Percentiles rank a stretch among this genome's conserved stretches.
Evolutionary conservation across 352 stramenopile genomes (phyloP).

Genomic region (Aphanomyces astaci): DNA sequence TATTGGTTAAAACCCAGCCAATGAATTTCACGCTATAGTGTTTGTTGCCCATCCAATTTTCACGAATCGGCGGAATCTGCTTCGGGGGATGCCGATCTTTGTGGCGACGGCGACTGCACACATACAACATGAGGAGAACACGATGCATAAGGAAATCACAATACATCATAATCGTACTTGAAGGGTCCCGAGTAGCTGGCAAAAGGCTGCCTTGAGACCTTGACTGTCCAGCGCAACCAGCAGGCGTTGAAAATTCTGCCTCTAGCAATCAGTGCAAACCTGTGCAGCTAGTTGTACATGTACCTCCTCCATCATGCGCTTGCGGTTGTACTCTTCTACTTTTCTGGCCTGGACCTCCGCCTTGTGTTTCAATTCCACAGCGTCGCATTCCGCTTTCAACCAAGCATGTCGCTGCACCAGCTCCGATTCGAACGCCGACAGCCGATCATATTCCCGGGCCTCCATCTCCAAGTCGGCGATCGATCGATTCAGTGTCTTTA

Average conservation of each 20-base stretch:
- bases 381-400: not conserved
- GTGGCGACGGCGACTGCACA: not conserved
- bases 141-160: not conserved
- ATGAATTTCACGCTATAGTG: not conserved
- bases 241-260: not conserved
- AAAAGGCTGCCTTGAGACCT: not conserved
- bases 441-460: not conserved
- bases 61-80: not conserved
- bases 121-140: no score
- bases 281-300: no score
- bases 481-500: not conserved
- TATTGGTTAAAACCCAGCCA: slow-evolving; percentile 1
- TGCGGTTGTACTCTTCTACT: not conserved
- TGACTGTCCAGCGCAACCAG: not conserved
- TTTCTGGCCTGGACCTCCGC: not conserved
- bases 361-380: not conserved
- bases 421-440: not conserved
- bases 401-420: not conserved
- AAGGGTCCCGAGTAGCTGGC: not conserved
- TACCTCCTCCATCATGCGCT: not conserved
- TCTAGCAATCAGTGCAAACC: not conserved
- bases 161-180: not conserved
- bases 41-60: no score
- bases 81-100: not conserved
- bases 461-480: not conserved